phyloP scores from a whole-genome alignment of 768 basidiomycete genomes.

The Russula brevipes region DNA sequence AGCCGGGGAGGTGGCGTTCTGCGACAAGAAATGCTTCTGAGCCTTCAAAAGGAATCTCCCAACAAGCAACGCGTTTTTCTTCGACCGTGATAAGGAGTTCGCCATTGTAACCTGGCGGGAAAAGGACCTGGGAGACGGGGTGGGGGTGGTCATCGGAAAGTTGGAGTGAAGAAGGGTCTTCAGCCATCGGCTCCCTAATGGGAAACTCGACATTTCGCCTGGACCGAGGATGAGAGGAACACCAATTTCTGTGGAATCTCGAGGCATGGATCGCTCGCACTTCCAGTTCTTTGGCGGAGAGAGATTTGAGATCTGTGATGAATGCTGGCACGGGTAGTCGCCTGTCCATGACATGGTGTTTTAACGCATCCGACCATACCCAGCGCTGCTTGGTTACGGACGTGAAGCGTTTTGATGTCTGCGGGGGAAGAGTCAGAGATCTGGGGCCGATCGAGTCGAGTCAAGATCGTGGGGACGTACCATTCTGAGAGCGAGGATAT shows the following conservation, averaged over 20 bases:
- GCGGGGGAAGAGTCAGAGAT: slow-evolving; percentile 2
- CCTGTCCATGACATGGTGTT: slow-evolving; percentile 32
- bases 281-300: slow-evolving; percentile 34
- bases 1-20: slow-evolving; percentile 25
- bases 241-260: slow-evolving; percentile 35
- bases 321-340: slow-evolving; percentile 34
- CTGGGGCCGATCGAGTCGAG: slow-evolving; percentile 14
- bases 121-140: slow-evolving; percentile 30
- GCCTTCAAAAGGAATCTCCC: slow-evolving; percentile 36
- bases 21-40: slow-evolving; percentile 33
- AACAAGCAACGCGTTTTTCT: slow-evolving; percentile 30
- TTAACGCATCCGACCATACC: slow-evolving; percentile 36
- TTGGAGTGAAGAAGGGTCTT: slow-evolving; percentile 13
- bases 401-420: slow-evolving; percentile 33
- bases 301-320: slow-evolving; percentile 28
- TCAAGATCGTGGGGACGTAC: slow-evolving; percentile 26
- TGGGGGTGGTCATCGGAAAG: slow-evolving; percentile 19
- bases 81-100: slow-evolving; percentile 32
- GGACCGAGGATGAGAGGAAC: slow-evolving; percentile 28
- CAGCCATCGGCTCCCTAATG: slow-evolving; percentile 16
- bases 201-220: slow-evolving; percentile 28
- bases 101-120: slow-evolving; percentile 32
- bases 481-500: slow-evolving; percentile 33
- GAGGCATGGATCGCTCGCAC: slow-evolving; percentile 34
- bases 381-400: slow-evolving; percentile 34